A percentile compares a stretch with the other conserved stretches of the same genome.
phyloP scores from a whole-genome alignment of 805 yeast genomes.

The Monosporozyma solicola region DNA sequence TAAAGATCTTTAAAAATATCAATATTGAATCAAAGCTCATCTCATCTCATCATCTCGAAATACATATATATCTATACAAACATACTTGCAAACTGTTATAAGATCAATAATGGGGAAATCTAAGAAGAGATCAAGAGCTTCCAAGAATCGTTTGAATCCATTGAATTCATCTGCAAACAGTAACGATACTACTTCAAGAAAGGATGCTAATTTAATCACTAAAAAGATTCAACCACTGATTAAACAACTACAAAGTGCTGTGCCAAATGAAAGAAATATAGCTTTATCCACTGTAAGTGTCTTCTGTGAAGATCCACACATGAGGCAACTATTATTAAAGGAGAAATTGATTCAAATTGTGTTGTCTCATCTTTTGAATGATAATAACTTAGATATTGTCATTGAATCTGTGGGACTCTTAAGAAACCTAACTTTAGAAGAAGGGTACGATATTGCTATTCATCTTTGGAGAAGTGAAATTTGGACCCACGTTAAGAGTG shows the following conservation, averaged over 20 bases:
- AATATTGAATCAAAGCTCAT: background rate
- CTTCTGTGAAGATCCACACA: conserved; percentile 55
- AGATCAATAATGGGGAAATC: conserved; percentile 55
- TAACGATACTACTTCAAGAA: conserved; percentile 22
- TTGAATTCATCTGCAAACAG: conserved; percentile 15
- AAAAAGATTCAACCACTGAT: conserved; percentile 62
- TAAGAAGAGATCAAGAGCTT: conserved; percentile 53
- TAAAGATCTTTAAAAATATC: background rate
- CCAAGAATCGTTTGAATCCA: conserved; percentile 34
- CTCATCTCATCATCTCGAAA: background rate
- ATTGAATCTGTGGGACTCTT: conserved; percentile 75
- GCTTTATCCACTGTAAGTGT: conserved; percentile 68
- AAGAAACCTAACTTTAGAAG: conserved; percentile 73
- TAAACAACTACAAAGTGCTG: conserved; percentile 49
- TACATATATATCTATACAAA: no score
- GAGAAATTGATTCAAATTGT: conserved; percentile 61
- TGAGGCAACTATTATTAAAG: conserved; percentile 57
- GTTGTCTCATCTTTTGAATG: conserved; percentile 56
- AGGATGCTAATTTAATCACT: conserved; percentile 41
- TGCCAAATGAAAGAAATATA: conserved; percentile 66
- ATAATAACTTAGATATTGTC: conserved; percentile 62
- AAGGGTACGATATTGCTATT: conserved; percentile 74
- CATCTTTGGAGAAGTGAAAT: conserved; percentile 72
- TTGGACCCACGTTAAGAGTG: conserved; percentile 50
- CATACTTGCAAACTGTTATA: background rate